A percentile compares a stretch with the other conserved stretches of the same genome.
Conservation (phyloP, 345 rosid genomes). For the Psidium guajava region DNA sequence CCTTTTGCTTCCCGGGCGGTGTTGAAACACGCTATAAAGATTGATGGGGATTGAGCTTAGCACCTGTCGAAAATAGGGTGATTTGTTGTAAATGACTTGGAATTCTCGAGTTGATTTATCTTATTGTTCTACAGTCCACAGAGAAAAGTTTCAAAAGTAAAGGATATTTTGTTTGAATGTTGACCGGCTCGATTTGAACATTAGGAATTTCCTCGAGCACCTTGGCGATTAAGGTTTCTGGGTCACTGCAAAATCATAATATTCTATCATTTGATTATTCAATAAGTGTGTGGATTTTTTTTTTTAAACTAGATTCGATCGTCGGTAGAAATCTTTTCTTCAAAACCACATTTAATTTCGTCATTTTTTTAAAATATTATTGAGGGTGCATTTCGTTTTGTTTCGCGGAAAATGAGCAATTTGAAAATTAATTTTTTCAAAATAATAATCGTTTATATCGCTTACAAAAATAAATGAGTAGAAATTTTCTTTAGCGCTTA, state of each 20-base stretch:
- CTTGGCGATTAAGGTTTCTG: neutral
- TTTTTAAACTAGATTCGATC: neutral
- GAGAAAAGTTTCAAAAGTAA: neutral
- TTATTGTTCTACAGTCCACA: neutral
- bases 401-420: fast-evolving
- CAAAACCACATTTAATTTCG: neutral
- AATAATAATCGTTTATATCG: fast-evolving
- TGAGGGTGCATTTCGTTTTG: neutral
- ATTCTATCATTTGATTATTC: neutral
- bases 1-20: neutral
- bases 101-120: neutral
- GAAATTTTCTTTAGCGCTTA: fast-evolving
- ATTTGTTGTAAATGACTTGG: neutral
- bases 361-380: neutral
- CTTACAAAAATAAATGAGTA: neutral
- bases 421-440: neutral
- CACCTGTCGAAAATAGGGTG: neutral
- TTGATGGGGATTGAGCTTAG: neutral
- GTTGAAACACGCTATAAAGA: neutral
- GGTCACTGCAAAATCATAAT: neutral
- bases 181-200: neutral
- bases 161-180: neutral
- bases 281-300: neutral
- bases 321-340: neutral
- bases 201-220: neutral